Evolutionary conservation across 2,329 filamentous ascomycete genomes (phyloP).

Genomic region (Colletotrichum neosansevieriae): DNA sequence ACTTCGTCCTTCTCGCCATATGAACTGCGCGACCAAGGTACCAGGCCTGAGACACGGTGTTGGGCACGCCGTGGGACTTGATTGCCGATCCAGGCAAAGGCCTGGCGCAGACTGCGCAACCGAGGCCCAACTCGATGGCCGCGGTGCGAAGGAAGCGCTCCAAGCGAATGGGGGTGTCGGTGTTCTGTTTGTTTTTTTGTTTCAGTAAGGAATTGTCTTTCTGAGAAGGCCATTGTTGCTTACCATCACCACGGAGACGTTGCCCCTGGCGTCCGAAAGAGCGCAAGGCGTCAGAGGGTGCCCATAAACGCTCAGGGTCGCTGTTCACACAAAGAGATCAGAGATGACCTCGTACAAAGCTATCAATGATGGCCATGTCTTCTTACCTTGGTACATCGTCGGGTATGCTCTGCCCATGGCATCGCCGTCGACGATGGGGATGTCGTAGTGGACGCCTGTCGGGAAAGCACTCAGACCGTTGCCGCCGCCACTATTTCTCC

Average conservation of each 20-base stretch:
- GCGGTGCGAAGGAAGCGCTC: conserved; percentile 52
- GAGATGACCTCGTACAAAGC: conserved; percentile 46
- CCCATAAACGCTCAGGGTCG: conserved; percentile 54
- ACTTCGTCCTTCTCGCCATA: conserved; percentile 46
- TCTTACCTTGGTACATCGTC: conserved; percentile 46
- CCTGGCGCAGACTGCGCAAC: conserved; percentile 51
- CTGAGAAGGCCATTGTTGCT: neutral
- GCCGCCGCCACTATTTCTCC: conserved; percentile 54
- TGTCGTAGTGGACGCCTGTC: conserved; percentile 49
- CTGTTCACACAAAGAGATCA: conserved; percentile 39
- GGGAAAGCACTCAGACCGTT: conserved; percentile 54
- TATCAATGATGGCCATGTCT: conserved; percentile 43
- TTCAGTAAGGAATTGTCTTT: neutral
- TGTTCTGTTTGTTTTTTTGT: conserved; percentile 42
- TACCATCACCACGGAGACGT: conserved; percentile 45
- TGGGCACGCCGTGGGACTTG: conserved; percentile 50
- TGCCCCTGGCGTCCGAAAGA: conserved; percentile 46
- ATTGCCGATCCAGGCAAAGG: conserved; percentile 50
- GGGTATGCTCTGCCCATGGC: conserved; percentile 55
- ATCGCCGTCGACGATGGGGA: conserved; percentile 53
- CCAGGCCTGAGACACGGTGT: conserved; percentile 51
- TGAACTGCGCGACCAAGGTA: conserved; percentile 50
- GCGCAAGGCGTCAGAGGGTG: conserved; percentile 52
- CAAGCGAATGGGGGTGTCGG: conserved; percentile 50
- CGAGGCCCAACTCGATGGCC: conserved; percentile 54